Conservation (phyloP, 169 alveolate genomes). For the Eimeria acervulina region DNA sequence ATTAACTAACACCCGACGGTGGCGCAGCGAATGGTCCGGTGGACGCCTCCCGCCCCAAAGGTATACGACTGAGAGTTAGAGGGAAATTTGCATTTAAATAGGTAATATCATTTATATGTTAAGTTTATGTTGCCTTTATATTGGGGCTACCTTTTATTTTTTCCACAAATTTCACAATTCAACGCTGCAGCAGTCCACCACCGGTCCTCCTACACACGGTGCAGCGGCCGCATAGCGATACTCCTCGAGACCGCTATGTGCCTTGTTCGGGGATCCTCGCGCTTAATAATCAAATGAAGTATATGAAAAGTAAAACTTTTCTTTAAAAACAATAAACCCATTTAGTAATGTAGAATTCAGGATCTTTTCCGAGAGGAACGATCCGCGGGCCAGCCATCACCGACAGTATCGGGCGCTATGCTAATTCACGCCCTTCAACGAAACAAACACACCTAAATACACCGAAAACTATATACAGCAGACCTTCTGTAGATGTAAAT, state of each 20-base stretch:
- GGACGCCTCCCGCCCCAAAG: background rate
- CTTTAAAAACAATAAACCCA: too few species aligned
- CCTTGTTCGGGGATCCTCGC: background rate
- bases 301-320: too few species aligned
- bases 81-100: background rate
- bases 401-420: too few species aligned
- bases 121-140: background rate
- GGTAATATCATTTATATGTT: background rate
- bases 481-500: too few species aligned
- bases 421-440: too few species aligned
- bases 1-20: background rate
- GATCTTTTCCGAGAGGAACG: too few species aligned
- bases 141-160: background rate
- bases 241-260: background rate
- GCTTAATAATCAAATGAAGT: too few species aligned
- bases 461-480: too few species aligned
- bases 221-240: background rate
- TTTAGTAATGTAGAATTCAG: too few species aligned
- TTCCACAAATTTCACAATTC: background rate
- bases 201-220: background rate
- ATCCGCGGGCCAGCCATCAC: too few species aligned
- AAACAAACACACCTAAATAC: too few species aligned
- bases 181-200: background rate
- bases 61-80: background rate
- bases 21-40: background rate